Evolutionary conservation across 345 rosid genomes (phyloP), one percentile per base, ranked within the genome.

Genomic region (Clarkia xantiana): DNA sequence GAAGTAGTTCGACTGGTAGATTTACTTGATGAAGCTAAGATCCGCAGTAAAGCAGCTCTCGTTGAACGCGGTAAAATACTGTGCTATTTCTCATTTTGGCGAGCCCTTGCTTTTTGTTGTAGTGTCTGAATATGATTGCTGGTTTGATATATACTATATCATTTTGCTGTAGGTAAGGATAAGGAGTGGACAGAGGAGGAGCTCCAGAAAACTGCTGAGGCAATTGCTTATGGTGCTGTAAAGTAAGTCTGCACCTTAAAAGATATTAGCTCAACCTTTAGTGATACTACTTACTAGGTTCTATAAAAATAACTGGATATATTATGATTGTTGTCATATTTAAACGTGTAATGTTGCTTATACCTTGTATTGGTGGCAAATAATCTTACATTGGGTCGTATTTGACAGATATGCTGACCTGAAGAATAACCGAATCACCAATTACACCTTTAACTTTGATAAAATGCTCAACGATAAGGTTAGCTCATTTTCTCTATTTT

Each of bases 1-100:
- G 98, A 91, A 59, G 98, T 91, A 47, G 96, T 91, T 54, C 82
- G 90, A 47, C 71, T 91, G n/a, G 94, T 76, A 68, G 98, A 91
- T 80, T 76, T 91, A 65, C 87, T 84, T 42, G 96, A 84, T 69
- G 98, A 91, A 71, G 96, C 98, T 59, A 91, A 84, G 70, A 60
- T 44, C 62, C 86, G 93, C 47, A 81, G 96, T 62, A 84, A 76
- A 76, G 49, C 66, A 40, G 85, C 66, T 49, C 90, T 91, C 60
- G 50, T 79, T 14, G 85, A 77, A 72, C 94, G 91, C 10, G 98
- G 98, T 91, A 81, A 57, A 51, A 19, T 65, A 62, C 25, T 13
- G 40, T 44, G 48, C 51, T 19, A 53, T 49, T 22, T 56, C n/a
- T 48, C 19, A 16, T 47, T 36, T 19, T 47, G 36, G 10, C 22